Base-by-base conservation (phyloP, 257 asterid genomes). In the Knoxia roxburghii region DNA sequence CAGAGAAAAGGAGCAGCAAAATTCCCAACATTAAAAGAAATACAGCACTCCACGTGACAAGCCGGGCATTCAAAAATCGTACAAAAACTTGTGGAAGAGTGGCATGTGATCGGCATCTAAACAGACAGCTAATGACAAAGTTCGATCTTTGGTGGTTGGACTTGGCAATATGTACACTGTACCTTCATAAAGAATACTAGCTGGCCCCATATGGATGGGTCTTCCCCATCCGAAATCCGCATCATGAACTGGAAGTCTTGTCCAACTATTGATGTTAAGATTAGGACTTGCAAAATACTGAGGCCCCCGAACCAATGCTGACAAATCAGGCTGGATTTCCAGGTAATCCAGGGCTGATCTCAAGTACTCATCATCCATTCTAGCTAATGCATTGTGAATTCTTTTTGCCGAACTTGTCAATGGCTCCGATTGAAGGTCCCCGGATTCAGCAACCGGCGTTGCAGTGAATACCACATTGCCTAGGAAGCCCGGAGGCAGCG, bases 151-250 rank as follows among this genome's bases (percentile, higher is more conserved):
- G 2, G 68, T n/a, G 0, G 4, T 68, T 3, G 80, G 85, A 58
- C 89, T 77, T 0, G 89, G 93, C 5, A 89, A 61, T 0, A 89
- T 68, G 59, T 87, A 87, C 0, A 91, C 62, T 6, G 90, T 86
- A 4, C 96, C 96, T 20, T 87, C 96, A 9, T 82, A 87, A 0
- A 79, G 85, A 62, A 80, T 80, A 18, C 82, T 64, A 9, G 89
- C 96, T 0, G 97, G 96, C 5, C 89, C 95, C 90, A 88, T 77
- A 37, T 78, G 79, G 10, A 86, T 72, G 64, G 89, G 95, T 30
- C 84, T 83, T 14, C 96, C 97, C 96, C 97, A 90, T 45, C 97
- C 97, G 66, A 90, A 90, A 61, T 90, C 97, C 18, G 89, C 77
- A 0, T 86, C 97, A 73, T 82, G 78, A 3, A 88, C 67, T 20